A percentile compares a stretch with the other conserved stretches of the same genome.
Conservation (phyloP, 805 yeast genomes). For the Yarrowia keelungensis region DNA sequence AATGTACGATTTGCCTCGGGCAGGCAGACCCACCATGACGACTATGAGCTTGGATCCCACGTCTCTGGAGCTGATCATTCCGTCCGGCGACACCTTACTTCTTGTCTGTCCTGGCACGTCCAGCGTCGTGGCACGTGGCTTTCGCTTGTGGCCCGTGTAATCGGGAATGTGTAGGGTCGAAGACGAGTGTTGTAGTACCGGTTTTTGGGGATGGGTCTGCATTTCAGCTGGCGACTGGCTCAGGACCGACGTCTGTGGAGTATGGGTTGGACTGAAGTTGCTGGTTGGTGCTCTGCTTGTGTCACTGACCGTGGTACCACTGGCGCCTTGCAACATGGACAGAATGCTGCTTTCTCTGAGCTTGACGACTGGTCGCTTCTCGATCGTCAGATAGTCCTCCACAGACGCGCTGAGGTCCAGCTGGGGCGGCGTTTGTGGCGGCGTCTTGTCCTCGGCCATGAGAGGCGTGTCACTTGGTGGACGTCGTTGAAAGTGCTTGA, state of each 20-base stretch:
- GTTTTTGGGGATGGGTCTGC: background rate
- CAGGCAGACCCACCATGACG: conserved; percentile 95
- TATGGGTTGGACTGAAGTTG: conserved; percentile 4
- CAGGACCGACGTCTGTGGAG: background rate
- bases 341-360: conserved; percentile 32
- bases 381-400: conserved; percentile 26
- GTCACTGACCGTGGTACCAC: conserved; percentile 25
- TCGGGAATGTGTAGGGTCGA: conserved; percentile 25
- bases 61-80: conserved; percentile 57
- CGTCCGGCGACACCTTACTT: conserved; percentile 77
- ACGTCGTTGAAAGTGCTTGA: conserved; percentile 32
- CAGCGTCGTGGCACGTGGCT: conserved; percentile 72
- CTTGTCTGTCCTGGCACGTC: conserved; percentile 93
- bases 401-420: conserved; percentile 19
- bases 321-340: conserved; percentile 20
- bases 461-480: conserved; percentile 35
- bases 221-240: conserved; percentile 2
- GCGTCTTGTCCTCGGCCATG: conserved; percentile 27
- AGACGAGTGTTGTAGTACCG: conserved; percentile 13
- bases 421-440: conserved; percentile 30
- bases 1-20: conserved; percentile 92
- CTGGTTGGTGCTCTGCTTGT: conserved; percentile 17
- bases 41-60: conserved; percentile 85
- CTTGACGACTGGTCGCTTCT: conserved; percentile 23
- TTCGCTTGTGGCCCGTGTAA: conserved; percentile 25